A percentile compares a stretch with the other conserved stretches of the same genome.
phyloP scores from a whole-genome alignment of 2,329 filamentous ascomycete species.

The Verticillium tricorpus region DNA sequence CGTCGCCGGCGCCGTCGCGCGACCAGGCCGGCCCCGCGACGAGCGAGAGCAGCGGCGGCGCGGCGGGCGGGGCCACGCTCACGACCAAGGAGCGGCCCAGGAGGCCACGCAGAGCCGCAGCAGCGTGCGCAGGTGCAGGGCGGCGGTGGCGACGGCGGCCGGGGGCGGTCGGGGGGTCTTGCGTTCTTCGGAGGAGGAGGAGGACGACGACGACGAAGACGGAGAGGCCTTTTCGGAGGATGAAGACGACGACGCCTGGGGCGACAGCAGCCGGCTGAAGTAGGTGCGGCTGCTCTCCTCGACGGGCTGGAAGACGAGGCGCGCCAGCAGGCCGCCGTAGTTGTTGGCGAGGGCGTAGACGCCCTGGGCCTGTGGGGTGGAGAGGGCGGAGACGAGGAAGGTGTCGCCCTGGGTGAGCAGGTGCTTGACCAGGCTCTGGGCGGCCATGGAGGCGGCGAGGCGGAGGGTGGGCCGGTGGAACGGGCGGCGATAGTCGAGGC shows the following conservation, averaged over 20 bases:
- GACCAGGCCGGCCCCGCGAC: constrained; percentile 77
- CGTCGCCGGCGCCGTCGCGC: constrained; percentile 63
- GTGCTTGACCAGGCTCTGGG: constrained; percentile 88
- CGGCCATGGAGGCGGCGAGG: constrained; percentile 75
- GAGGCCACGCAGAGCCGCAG: constrained; percentile 70
- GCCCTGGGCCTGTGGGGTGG: constrained; percentile 76
- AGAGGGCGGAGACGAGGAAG: constrained; percentile 75
- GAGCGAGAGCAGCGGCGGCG: constrained; percentile 67
- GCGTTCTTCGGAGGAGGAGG: no score
- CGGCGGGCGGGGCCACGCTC: constrained; percentile 68
- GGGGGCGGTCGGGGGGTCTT: constrained; percentile 9
- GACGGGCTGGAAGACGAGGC: constrained; percentile 88
- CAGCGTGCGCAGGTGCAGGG: constrained; percentile 55
- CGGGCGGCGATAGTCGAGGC: constrained; percentile 47
- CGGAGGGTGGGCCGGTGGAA: constrained; percentile 69
- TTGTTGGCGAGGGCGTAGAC: constrained; percentile 92
- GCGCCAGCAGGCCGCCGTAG: constrained; percentile 83
- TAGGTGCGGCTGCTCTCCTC: constrained; percentile 90
- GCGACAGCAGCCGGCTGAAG: constrained; percentile 72
- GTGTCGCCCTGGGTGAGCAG: constrained; percentile 92
- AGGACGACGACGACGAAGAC: no score
- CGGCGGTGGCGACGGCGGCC: constrained; percentile 33
- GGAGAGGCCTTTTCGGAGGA: no score
- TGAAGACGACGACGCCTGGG: no score
- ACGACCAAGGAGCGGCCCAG: constrained; percentile 67